A percentile compares a stretch with the other conserved stretches of the same genome.
phyloP scores from a whole-genome alignment of 306 rosid genomes.

The Rosa persica region DNA sequence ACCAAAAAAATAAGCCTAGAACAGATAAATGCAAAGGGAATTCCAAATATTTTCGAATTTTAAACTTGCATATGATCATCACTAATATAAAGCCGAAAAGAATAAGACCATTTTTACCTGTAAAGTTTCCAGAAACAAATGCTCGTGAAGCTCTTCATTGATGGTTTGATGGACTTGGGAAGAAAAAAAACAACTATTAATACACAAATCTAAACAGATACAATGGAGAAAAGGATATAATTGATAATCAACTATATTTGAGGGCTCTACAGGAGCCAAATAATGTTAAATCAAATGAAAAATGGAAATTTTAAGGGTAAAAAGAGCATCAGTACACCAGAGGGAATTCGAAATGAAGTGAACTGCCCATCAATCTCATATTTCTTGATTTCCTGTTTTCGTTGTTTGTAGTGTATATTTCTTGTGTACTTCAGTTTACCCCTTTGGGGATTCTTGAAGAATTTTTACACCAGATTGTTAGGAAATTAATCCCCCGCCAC shows the following conservation, averaged over 20 bases:
- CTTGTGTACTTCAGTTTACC: no score
- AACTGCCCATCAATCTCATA: no score
- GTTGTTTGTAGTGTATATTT: no score
- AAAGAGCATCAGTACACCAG: no score
- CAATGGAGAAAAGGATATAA: neutral
- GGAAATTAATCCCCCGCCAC: no score
- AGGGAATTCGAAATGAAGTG: no score
- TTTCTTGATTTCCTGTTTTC: no score
- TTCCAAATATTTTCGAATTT: constrained; percentile 3
- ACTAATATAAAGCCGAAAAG: neutral
- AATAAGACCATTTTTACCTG: constrained; percentile 49
- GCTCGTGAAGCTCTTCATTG: constrained; percentile 86
- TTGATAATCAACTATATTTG: neutral
- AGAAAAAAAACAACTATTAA: constrained; percentile 24
- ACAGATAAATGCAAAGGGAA: neutral
- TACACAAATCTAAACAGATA: neutral
- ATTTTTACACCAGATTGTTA: no score
- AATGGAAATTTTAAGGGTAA: neutral
- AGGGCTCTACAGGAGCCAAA: neutral
- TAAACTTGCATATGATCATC: neutral
- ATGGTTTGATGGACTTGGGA: constrained; percentile 15
- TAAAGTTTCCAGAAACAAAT: constrained; percentile 96
- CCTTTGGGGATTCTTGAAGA: no score
- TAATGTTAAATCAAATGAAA: neutral
- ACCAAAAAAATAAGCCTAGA: neutral